phyloP scores from a whole-genome alignment of 495 filamentous ascomycete species.

The Aspergillus nidulans region DNA sequence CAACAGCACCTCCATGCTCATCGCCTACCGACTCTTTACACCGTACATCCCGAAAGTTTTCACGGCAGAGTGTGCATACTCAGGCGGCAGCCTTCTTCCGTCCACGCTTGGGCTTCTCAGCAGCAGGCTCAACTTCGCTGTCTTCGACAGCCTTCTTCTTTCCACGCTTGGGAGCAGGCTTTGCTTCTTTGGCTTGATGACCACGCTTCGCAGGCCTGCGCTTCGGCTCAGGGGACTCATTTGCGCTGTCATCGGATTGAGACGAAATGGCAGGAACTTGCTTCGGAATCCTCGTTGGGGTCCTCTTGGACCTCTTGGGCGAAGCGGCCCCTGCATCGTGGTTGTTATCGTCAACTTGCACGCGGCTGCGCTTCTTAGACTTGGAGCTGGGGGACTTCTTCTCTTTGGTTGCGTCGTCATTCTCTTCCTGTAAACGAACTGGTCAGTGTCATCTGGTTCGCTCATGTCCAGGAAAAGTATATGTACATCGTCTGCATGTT shows the following conservation, averaged over 20 bases:
- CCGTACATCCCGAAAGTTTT: background rate
- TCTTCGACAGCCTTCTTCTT: background rate
- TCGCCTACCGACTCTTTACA: background rate
- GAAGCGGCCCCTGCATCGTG: slow-evolving; percentile 1
- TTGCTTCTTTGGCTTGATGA: background rate
- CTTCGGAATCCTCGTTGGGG: background rate
- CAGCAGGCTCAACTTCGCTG: background rate
- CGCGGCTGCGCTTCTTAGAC: slow-evolving; percentile 16
- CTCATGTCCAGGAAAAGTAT: background rate
- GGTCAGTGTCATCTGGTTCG: slow-evolving; percentile 14
- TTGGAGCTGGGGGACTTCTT: slow-evolving; percentile 28
- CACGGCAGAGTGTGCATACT: background rate
- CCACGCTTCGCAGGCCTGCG: background rate
- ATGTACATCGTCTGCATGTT: background rate
- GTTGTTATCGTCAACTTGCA: background rate
- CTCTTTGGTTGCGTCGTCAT: slow-evolving; percentile 29
- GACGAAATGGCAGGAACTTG: background rate
- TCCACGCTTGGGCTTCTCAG: slow-evolving; percentile 26
- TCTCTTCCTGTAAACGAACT: slow-evolving; percentile 10
- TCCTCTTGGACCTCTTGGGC: slow-evolving; percentile 4
- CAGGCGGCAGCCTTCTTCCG: slow-evolving; percentile 23
- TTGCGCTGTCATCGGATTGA: background rate
- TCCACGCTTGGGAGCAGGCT: slow-evolving; percentile 1
- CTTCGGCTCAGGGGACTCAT: background rate
- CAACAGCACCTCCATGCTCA: background rate